Percentiles rank a stretch among this genome's conserved stretches.
Evolutionary conservation across 352 stramenopile species (phyloP).

Genomic region (Phytopythium chamaehyphon): DNA sequence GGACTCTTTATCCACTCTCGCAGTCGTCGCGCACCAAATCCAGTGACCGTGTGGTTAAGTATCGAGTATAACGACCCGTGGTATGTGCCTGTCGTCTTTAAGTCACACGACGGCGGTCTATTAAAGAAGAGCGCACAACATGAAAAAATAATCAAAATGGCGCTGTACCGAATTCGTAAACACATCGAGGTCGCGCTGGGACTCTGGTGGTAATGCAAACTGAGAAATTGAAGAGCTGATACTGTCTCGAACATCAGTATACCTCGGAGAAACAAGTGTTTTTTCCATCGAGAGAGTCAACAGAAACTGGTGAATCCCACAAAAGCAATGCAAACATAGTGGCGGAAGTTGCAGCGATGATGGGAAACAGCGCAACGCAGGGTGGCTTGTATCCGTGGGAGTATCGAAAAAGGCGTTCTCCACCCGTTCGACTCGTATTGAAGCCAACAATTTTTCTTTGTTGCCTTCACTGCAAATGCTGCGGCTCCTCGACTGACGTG

Average conservation of each 20-base stretch:
- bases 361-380: background rate
- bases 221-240: conserved; percentile 1
- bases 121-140: too few relatives aligned
- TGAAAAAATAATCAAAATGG: background rate
- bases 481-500: too few relatives aligned
- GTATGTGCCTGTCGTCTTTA: conserved; percentile 19
- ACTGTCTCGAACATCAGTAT: conserved; percentile 11
- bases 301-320: conserved; percentile 27
- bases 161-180: conserved; percentile 34
- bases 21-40: conserved; percentile 22
- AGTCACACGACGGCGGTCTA: too few relatives aligned
- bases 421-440: conserved; percentile 26
- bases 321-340: conserved; percentile 27
- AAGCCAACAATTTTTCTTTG: background rate
- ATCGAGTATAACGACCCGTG: conserved; percentile 30
- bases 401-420: conserved; percentile 17
- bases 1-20: conserved; percentile 27
- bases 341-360: conserved; percentile 11
- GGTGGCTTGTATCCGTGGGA: conserved; percentile 1
- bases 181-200: conserved; percentile 29
- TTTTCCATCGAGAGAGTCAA: conserved; percentile 16
- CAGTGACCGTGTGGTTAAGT: conserved; percentile 30
- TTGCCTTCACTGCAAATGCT: too few relatives aligned
- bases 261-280: conserved; percentile 22
- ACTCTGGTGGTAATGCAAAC: conserved; percentile 21